Evolutionary conservation across 352 stramenopile genomes (phyloP), one percentile per base, ranked within the genome.

Genomic region (Thraustochytrium sp.): DNA sequence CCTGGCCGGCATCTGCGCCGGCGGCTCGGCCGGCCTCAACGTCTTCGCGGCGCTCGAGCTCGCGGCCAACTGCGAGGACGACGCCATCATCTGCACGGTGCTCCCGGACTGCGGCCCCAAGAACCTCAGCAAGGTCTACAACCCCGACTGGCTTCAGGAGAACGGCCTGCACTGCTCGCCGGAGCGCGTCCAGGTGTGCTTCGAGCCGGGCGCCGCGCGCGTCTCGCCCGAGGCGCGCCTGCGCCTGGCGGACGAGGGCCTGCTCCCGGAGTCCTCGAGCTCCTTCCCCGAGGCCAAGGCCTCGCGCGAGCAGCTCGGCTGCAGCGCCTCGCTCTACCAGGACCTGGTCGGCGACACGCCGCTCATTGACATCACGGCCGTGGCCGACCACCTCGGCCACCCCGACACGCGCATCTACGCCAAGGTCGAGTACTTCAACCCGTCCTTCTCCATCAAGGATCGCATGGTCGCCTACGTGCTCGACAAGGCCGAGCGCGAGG

Each of bases 41-140:
- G 65, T 84, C 9, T 62, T 64, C 36, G 76, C 76, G 16, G 76
- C 76, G n/a, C 76, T 84, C 46, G 36, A 84, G 63, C 65, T 77
- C 49, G 76, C 76, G n/a, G 29, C 38, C 21, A 63, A 38, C 16
- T 38, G 83, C 40, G 48, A 82, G 36, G 76, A 84, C 16, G 11
- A 13, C 36, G 76, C 61, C 40, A 55, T 84, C 29, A 62, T 84
- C 11, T 75, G 83, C 29, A 84, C 76, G 8, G 76, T 84, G 11
- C 31, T 84, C 44, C 76, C 76, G 5, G 76, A 84, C 65, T 46
- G 36, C 1, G 76, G 76, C 31, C 31, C 76, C 26, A 84, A 84
- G 53, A 83, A 84, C 76, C 76, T 83, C 40, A 77, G 48, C 76
- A 84, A 84, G 63, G 48, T 84, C 37, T 84, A 85, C 76, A 83